These are phyloP conservation scores for Fistulina hepatica DNA, from an alignment of 1,284 basidiomycete species.

Conservation along the genomic window DNA sequence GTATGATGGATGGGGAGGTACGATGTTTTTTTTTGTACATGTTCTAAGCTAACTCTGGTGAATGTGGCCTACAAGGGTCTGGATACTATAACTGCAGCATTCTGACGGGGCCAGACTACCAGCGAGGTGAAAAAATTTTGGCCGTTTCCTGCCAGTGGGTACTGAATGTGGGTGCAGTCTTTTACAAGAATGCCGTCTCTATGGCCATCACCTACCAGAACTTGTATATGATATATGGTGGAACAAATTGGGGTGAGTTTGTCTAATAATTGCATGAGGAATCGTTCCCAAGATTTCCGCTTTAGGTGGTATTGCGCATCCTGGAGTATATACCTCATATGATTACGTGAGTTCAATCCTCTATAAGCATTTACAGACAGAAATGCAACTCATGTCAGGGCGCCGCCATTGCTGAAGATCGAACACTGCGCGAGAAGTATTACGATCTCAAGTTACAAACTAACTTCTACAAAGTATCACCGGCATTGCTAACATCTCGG, in stretches of 20 bases:
- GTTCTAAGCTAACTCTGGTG: neutral
- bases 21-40: too few relatives aligned
- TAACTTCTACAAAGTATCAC: conserved; percentile 35
- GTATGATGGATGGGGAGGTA: conserved; percentile 41
- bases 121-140: conserved; percentile 23
- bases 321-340: conserved; percentile 36
- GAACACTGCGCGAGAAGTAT: conserved; percentile 38
- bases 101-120: conserved; percentile 31
- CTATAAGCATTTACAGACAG: neutral
- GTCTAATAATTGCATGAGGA: conserved; percentile 21
- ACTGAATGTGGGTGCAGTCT: conserved; percentile 24
- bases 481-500: conserved; percentile 34
- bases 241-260: conserved; percentile 36
- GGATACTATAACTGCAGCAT: conserved; percentile 28
- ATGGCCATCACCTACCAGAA: conserved; percentile 37
- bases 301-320: neutral
- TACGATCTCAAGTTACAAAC: conserved; percentile 40
- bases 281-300: conserved; percentile 27
- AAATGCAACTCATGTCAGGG: conserved; percentile 18
- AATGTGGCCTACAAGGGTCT: conserved; percentile 30
- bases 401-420: conserved; percentile 36
- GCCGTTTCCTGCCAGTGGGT: neutral
- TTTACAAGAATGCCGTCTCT: conserved; percentile 39
- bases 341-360: conserved; percentile 29
- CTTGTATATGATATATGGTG: conserved; percentile 41